These are phyloP conservation scores for Comarum palustre DNA, from an alignment of 306 rosid species.

Conservation along the genomic window DNA sequence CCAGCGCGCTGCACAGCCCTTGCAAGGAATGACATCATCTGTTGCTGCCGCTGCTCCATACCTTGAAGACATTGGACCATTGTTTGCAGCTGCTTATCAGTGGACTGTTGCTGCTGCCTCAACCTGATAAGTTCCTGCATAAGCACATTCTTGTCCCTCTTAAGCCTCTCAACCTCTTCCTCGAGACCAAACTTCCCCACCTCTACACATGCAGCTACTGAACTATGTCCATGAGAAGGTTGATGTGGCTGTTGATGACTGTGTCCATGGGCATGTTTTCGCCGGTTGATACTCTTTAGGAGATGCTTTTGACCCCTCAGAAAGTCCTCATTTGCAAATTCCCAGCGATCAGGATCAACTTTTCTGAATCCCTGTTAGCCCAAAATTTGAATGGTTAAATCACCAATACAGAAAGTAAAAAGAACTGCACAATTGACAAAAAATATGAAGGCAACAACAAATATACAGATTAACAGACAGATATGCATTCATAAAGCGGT, in stretches of 20 bases:
- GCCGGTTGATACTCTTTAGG: slow-evolving; percentile 73
- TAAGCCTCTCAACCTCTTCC: slow-evolving; percentile 96
- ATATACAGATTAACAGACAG: background rate
- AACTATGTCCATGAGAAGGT: slow-evolving; percentile 70
- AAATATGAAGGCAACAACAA: background rate
- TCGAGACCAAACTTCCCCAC: slow-evolving; percentile 96
- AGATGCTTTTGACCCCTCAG: slow-evolving; percentile 92
- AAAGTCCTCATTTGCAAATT: slow-evolving; percentile 94
- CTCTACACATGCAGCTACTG: slow-evolving; percentile 90
- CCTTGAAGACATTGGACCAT: slow-evolving; percentile 96
- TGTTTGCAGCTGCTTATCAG: slow-evolving; percentile 86
- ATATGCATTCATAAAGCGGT: background rate
- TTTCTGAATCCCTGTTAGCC: slow-evolving; percentile 83
- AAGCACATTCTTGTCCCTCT: slow-evolving; percentile 94
- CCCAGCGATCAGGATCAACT: slow-evolving; percentile 99
- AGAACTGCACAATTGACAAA: background rate
- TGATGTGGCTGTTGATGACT: slow-evolving; percentile 62
- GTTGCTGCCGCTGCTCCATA: slow-evolving; percentile 97
- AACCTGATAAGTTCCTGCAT: slow-evolving; percentile 97
- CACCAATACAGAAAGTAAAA: slow-evolving; percentile 8
- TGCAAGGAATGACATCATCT: slow-evolving; percentile 98
- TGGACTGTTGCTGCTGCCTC: slow-evolving; percentile 97
- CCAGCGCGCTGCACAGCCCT: slow-evolving; percentile 97
- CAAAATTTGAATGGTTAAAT: background rate
- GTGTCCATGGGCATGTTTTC: slow-evolving; percentile 90